Conservation (phyloP, 352 stramenopile species). For the Pythium sukuiense region DNA sequence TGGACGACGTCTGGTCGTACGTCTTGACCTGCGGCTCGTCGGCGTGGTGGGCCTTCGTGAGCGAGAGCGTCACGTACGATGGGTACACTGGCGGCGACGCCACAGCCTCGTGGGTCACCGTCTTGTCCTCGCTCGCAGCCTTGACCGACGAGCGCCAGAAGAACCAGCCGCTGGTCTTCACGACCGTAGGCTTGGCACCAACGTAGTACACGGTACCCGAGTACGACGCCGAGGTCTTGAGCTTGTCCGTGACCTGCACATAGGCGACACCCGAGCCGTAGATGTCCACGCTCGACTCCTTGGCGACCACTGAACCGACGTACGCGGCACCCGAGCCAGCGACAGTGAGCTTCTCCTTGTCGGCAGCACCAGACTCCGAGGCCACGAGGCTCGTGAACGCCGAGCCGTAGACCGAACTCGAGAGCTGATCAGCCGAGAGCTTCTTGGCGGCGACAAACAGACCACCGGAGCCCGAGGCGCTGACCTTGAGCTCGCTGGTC, state of each 20-base stretch:
- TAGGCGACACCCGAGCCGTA: conserved; percentile 47
- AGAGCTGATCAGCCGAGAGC: conserved; percentile 36
- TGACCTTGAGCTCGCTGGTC: conserved; percentile 23
- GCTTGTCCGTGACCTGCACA: conserved; percentile 47
- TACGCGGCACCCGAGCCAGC: conserved; percentile 49
- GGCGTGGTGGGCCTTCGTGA: conserved; percentile 29
- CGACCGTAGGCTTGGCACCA: conserved; percentile 32
- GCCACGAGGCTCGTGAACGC: conserved; percentile 37
- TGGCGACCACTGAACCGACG: conserved; percentile 44
- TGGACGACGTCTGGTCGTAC: conserved; percentile 11
- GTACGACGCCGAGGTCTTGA: conserved; percentile 50
- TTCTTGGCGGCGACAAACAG: conserved; percentile 40
- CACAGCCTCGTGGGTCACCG: conserved; percentile 33
- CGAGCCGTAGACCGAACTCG: conserved; percentile 48
- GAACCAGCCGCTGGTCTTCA: conserved; percentile 57
- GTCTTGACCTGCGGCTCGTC: conserved; percentile 37
- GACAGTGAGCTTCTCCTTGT: conserved; percentile 50
- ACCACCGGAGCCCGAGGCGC: conserved; percentile 16
- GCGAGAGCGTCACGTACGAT: conserved; percentile 18
- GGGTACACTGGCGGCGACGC: conserved; percentile 21
- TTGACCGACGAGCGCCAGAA: conserved; percentile 58
- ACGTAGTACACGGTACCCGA: conserved; percentile 58
- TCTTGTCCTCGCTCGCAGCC: conserved; percentile 38
- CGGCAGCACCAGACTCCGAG: conserved; percentile 35
- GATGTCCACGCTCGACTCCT: conserved; percentile 40